Evolutionary conservation across 257 asterid species (phyloP).

Genomic region (Thymus mandschuricus): DNA sequence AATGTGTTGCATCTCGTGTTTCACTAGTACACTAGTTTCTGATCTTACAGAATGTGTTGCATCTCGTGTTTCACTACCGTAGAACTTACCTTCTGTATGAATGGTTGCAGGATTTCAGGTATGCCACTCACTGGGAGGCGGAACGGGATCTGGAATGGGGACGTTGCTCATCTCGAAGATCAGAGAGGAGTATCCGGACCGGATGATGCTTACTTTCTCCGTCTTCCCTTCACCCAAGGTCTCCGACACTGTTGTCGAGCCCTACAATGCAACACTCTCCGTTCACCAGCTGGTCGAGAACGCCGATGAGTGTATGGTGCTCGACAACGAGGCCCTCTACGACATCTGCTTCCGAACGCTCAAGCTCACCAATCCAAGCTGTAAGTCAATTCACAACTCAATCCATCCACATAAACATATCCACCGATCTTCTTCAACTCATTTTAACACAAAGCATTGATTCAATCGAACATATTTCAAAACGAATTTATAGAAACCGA

Average conservation of each 20-base stretch:
- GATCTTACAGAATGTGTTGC: not conserved
- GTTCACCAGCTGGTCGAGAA: conserved; percentile 77
- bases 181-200: conserved; percentile 76
- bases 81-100: not conserved
- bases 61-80: too few relatives aligned
- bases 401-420: not conserved
- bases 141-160: conserved; percentile 83
- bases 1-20: too few relatives aligned
- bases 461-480: too few relatives aligned
- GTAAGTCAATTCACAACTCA: conserved; percentile 43
- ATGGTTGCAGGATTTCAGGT: conserved; percentile 58
- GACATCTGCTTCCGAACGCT: conserved; percentile 83
- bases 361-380: conserved; percentile 81
- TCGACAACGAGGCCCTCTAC: conserved; percentile 75
- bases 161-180: conserved; percentile 70
- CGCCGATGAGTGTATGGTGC: conserved; percentile 83
- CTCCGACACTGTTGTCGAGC: conserved; percentile 79
- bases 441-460: too few relatives aligned
- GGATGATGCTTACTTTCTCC: conserved; percentile 80
- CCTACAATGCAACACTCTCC: conserved; percentile 78
- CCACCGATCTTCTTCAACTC: too few relatives aligned
- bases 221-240: conserved; percentile 82
- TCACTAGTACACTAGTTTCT: not conserved
- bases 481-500: too few relatives aligned
- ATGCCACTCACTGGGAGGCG: conserved; percentile 78